Conservation (phyloP, 352 stramenopile genomes). For the Phytophthora multivora region DNA sequence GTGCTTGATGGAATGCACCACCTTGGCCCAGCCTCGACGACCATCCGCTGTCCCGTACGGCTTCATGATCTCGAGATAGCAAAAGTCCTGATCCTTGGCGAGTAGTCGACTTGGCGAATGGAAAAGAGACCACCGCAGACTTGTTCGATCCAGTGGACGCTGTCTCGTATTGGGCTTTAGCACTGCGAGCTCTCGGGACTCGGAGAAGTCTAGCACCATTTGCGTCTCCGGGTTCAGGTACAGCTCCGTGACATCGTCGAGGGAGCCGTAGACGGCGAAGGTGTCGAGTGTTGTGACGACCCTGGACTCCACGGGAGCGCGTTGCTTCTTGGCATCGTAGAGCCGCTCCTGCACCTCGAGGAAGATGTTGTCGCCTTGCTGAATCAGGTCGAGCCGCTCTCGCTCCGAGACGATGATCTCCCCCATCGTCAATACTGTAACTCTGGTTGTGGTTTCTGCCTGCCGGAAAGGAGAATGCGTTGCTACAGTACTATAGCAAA, state of each 20-base stretch:
- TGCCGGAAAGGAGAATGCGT: not conserved
- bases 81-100: constrained; percentile 74
- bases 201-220: constrained; percentile 78
- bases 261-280: constrained; percentile 59
- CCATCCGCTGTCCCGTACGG: constrained; percentile 56
- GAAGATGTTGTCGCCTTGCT: constrained; percentile 50
- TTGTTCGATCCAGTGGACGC: constrained; percentile 56
- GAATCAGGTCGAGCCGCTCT: constrained; percentile 49
- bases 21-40: constrained; percentile 71
- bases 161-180: constrained; percentile 43
- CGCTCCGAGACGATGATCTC: constrained; percentile 38
- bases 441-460: constrained; percentile 8
- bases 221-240: constrained; percentile 69
- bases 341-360: constrained; percentile 46
- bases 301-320: constrained; percentile 16
- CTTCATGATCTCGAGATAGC: constrained; percentile 78
- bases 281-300: constrained; percentile 58
- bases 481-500: constrained; percentile 15
- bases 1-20: constrained; percentile 74
- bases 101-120: constrained; percentile 59
- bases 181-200: constrained; percentile 57
- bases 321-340: constrained; percentile 30
- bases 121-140: constrained; percentile 74
- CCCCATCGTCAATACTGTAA: constrained; percentile 19
- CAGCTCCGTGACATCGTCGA: constrained; percentile 71